phyloP scores from a whole-genome alignment of 495 filamentous ascomycete genomes.

The Lasiosphaeria hispida region DNA sequence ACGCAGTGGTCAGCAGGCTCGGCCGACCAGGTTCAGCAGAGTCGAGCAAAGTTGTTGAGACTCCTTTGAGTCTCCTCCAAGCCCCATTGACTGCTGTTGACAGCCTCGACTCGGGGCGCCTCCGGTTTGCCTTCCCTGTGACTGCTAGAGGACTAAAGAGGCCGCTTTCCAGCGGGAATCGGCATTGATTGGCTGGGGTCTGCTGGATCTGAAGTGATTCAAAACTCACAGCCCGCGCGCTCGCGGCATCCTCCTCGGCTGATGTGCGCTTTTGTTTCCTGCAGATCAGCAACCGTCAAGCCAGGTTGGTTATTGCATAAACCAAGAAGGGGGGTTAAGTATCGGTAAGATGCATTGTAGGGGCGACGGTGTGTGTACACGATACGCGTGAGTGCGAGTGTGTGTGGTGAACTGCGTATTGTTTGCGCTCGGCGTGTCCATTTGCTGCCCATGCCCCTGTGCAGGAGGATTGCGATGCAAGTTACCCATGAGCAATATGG shows the following conservation, averaged over 20 bases:
- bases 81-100: too few species aligned
- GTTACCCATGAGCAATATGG: constrained; percentile 8
- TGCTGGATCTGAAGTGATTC: neutral
- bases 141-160: too few species aligned
- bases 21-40: too few species aligned
- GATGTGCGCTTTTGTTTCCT: constrained; percentile 14
- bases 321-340: neutral
- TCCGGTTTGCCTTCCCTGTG: too few species aligned
- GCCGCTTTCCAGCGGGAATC: neutral
- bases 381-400: too few species aligned
- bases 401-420: neutral
- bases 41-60: too few species aligned
- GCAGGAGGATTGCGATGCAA: constrained; percentile 1
- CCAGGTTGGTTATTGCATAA: constrained; percentile 6
- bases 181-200: constrained; percentile 13
- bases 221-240: constrained; percentile 13
- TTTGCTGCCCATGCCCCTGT: neutral
- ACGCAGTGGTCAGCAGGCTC: too few species aligned
- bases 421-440: neutral
- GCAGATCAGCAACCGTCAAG: constrained; percentile 4
- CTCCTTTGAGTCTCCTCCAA: too few species aligned
- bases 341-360: constrained; percentile 5
- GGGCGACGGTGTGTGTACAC: neutral
- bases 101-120: too few species aligned
- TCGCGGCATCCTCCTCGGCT: constrained; percentile 14